These are phyloP conservation scores for Fagopyrum esculentum DNA, from an alignment of 148 eudicot species.

Conservation along the genomic window DNA sequence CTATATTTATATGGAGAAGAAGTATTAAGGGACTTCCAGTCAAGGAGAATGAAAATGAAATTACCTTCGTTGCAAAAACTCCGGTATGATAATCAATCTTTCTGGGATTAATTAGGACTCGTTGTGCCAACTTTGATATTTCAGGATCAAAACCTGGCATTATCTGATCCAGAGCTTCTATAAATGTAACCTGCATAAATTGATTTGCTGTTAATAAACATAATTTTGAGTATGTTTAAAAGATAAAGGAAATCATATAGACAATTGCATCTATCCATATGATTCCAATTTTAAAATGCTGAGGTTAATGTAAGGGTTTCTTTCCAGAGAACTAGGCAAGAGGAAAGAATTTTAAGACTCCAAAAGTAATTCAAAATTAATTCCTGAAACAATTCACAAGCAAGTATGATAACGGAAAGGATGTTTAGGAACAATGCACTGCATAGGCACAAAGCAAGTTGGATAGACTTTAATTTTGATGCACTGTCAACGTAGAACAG, in stretches of 20 bases:
- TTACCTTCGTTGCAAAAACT: conserved; percentile 97
- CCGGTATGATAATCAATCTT: conserved; percentile 96
- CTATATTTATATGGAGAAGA: conserved; percentile 70
- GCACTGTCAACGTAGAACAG: background rate
- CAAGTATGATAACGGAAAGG: background rate
- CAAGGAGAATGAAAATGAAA: background rate
- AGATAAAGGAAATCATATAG: background rate
- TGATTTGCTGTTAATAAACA: background rate
- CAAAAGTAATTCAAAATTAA: background rate
- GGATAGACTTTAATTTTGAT: background rate
- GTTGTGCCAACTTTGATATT: conserved; percentile 92
- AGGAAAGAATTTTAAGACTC: background rate
- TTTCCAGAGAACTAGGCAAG: background rate
- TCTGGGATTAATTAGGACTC: conserved; percentile 93
- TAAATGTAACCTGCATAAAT: conserved; percentile 73
- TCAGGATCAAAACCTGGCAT: conserved; percentile 99
- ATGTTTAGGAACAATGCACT: background rate
- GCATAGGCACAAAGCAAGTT: background rate
- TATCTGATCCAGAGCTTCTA: conserved; percentile 96
- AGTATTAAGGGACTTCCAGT: background rate
- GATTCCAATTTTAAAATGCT: background rate
- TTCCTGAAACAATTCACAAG: background rate
- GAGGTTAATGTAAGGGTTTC: background rate
- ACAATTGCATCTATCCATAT: background rate
- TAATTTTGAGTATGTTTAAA: background rate